Evolutionary conservation across 129 eudicot species (phyloP), one percentile per base, ranked within the genome.

Genomic region (Flaveria bidentis): DNA sequence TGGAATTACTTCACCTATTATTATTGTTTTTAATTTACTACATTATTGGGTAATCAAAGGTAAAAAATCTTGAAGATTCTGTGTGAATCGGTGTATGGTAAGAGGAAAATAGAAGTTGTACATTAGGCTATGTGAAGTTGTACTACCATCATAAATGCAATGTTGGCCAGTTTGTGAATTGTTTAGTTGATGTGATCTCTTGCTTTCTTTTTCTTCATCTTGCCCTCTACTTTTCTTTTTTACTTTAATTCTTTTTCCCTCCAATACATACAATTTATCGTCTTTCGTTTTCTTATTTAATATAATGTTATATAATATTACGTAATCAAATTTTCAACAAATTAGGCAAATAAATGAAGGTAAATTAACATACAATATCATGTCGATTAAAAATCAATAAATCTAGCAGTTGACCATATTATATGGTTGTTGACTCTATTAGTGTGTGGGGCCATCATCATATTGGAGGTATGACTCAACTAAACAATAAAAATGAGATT

Each of bases 201-300:
- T 80, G 68, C 83, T 80, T 80, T 72, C 73, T 79, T 72, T 79
- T 72, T 61, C 76, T 78, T 78, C 74, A 14, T n/a, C 73, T 71
- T 71, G 52, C 51, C 69, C 25, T 79, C 64, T 49, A 69, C 78
- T 79, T 78, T 79, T 58, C 58, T 63, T 72, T 80, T 73, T 79
- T 52, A 25, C 73, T 72, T 79, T 79, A 47, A 47, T 55, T 63
- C 74, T 72, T 73, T 36, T 79, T 79, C 83, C 83, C 83, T 72
- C 83, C 78, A 72, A 63, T 36, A 51, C 55, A 30, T 63, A 63
- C 69, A 30, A 28, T 30, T 33, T 12, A 78, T 61, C 65, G 62
- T 71, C 66, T 78, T 78, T 67, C 67, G 44, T 71, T 76, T 26
- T 4, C 6, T 69, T 45, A 45, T 45, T 45, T 45, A 45, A 45